Conservation (phyloP, 371 early-diverging fungal genomes). For the Rhizopus stolonifer region DNA sequence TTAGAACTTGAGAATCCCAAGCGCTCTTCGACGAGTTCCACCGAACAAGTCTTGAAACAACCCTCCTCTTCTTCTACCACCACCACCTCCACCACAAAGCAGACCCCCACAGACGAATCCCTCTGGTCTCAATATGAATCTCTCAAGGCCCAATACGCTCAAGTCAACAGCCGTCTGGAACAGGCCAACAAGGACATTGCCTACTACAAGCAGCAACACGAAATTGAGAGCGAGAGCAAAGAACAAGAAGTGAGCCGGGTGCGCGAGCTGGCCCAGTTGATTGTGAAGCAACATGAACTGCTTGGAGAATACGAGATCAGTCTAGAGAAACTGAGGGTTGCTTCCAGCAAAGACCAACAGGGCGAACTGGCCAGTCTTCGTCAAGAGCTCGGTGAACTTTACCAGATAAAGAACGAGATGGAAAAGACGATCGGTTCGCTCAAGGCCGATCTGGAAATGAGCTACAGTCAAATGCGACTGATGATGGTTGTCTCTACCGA, state of each 20-base stretch:
- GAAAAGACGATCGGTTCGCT: constrained; percentile 21
- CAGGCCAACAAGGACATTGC: constrained; percentile 22
- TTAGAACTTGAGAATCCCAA: not conserved
- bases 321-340: constrained; percentile 4
- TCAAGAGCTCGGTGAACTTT: constrained; percentile 16
- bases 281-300: constrained; percentile 22
- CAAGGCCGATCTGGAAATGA: constrained; percentile 28
- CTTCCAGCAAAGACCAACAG: not conserved
- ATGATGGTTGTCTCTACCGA: constrained; percentile 37
- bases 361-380: constrained; percentile 19
- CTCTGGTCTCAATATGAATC: constrained; percentile 28
- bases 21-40: not conserved
- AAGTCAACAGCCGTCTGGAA: constrained; percentile 15
- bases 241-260: constrained; percentile 16
- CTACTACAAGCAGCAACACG: constrained; percentile 23
- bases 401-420: constrained; percentile 18
- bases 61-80: constrained; percentile 1
- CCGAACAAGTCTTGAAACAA: not conserved
- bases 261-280: constrained; percentile 20
- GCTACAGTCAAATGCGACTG: constrained; percentile 26
- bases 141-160: constrained; percentile 22
- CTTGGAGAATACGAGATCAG: constrained; percentile 17
- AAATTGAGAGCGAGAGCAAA: constrained; percentile 16
- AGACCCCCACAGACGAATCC: constrained; percentile 18
- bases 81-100: not conserved